Percentiles rank a stretch among this genome's conserved stretches.
Conservation (phyloP, 2,329 filamentous ascomycete genomes). For the Ambrosiella xylebori region DNA sequence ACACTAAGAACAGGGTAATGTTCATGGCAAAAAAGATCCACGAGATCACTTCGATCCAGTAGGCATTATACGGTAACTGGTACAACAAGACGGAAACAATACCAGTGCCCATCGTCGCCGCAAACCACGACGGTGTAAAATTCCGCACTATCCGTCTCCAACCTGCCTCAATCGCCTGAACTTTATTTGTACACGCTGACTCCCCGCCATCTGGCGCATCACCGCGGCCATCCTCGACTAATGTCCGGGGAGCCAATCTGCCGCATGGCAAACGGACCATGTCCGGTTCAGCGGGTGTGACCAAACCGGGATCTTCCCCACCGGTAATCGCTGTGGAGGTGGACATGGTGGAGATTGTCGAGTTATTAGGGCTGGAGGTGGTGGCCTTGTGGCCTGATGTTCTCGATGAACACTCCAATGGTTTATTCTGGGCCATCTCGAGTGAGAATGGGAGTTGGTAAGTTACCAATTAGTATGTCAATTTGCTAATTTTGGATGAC, state of each 20-base stretch:
- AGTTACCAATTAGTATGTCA: not conserved
- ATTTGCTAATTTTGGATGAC: not conserved
- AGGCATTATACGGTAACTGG: constrained; percentile 41
- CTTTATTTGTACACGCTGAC: not conserved
- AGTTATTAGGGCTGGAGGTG: not conserved
- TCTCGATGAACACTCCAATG: not conserved
- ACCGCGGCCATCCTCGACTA: not conserved
- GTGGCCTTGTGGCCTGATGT: not conserved
- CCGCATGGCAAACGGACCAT: constrained; percentile 7
- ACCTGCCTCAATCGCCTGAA: constrained; percentile 19
- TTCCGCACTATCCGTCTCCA: constrained; percentile 32
- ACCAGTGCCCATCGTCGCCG: constrained; percentile 49
- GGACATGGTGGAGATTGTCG: not conserved
- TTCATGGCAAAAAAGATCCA: constrained; percentile 45
- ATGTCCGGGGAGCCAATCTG: not conserved
- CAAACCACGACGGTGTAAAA: constrained; percentile 42
- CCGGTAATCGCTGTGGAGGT: not conserved
- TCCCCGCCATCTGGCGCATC: not conserved
- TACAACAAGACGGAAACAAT: constrained; percentile 46
- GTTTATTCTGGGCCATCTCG: not conserved
- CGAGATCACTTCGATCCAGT: constrained; percentile 41
- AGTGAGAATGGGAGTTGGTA: not conserved
- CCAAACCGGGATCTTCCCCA: not conserved
- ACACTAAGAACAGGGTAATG: constrained; percentile 36
- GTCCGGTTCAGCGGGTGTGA: not conserved